Evolutionary conservation across 1,284 basidiomycete genomes (phyloP).

Genomic region (Cutaneotrichosporon daszewskae): DNA sequence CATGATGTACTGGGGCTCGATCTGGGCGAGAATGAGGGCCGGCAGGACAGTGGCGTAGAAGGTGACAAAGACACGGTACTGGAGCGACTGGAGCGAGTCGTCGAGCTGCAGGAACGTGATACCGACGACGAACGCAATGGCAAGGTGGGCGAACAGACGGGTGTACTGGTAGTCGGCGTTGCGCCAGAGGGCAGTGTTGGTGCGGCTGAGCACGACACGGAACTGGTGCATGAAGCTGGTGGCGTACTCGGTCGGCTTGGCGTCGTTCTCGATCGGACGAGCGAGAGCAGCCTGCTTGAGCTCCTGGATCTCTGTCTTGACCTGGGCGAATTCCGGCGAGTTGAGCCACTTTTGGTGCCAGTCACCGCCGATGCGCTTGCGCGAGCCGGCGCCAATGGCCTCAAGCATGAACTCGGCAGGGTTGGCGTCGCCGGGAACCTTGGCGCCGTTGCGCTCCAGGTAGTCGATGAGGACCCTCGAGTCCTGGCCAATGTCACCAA

Average conservation of each 20-base stretch:
- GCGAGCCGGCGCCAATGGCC: slow-evolving; percentile 69
- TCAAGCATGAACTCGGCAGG: slow-evolving; percentile 52
- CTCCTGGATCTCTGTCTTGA: slow-evolving; percentile 46
- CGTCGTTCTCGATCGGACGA: slow-evolving; percentile 37
- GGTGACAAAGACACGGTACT: slow-evolving; percentile 70
- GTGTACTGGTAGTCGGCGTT: slow-evolving; percentile 65
- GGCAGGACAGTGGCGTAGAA: slow-evolving; percentile 47
- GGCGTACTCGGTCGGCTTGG: slow-evolving; percentile 45
- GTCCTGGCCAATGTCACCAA: slow-evolving; percentile 55
- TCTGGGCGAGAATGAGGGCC: slow-evolving; percentile 47
- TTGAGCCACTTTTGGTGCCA: slow-evolving; percentile 71
- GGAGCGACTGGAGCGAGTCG: slow-evolving; percentile 62
- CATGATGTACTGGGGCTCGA: slow-evolving; percentile 80
- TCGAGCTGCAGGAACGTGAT: slow-evolving; percentile 77
- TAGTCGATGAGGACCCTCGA: slow-evolving; percentile 53
- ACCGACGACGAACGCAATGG: slow-evolving; percentile 72
- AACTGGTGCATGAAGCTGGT: slow-evolving; percentile 76
- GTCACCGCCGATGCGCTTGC: slow-evolving; percentile 59
- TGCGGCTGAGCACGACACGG: slow-evolving; percentile 64
- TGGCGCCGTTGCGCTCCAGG: slow-evolving; percentile 53
- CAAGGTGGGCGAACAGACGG: slow-evolving; percentile 67
- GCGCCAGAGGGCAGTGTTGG: slow-evolving; percentile 72
- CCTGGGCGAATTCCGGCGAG: slow-evolving; percentile 47
- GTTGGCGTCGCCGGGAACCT: slow-evolving; percentile 53
- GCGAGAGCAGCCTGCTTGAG: slow-evolving; percentile 50